A percentile compares a stretch with the other conserved stretches of the same genome.
Evolutionary conservation across 1,139 yeast genomes (phyloP).

Genomic region (Nadsonia commutata): DNA sequence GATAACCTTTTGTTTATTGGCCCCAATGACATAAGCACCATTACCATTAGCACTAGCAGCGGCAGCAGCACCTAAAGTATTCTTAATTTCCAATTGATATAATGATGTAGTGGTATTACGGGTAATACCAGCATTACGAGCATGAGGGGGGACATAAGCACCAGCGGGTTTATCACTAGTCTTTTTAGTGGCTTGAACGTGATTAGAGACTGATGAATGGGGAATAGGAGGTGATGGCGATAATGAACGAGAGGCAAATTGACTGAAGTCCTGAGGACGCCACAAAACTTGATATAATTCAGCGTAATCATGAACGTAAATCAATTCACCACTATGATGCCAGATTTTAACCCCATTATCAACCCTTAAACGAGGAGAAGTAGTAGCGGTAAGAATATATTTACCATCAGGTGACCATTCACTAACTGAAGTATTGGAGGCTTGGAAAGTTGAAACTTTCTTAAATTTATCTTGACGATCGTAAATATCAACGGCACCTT

Average conservation of each 20-base stretch:
- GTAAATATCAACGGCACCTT: constrained; percentile 89
- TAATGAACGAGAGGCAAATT: constrained; percentile 41
- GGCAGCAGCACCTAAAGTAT: constrained; percentile 6
- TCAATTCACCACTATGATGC: constrained; percentile 78
- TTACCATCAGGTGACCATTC: constrained; percentile 99
- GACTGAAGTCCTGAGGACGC: constrained; percentile 55
- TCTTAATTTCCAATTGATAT: background rate
- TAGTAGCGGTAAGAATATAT: constrained; percentile 85
- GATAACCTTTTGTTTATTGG: constrained; percentile 6
- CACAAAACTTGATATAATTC: constrained; percentile 75
- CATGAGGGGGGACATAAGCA: constrained; percentile 95
- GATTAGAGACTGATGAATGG: constrained; percentile 35
- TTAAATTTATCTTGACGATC: constrained; percentile 82
- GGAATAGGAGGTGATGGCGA: constrained; percentile 49
- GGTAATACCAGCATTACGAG: constrained; percentile 32
- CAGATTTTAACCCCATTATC: constrained; percentile 91
- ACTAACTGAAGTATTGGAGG: constrained; percentile 86
- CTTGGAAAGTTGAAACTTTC: constrained; percentile 72
- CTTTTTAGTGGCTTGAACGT: constrained; percentile 15
- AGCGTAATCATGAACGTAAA: constrained; percentile 61
- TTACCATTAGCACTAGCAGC: constrained; percentile 20
- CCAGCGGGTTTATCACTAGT: constrained; percentile 48
- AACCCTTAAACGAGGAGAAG: constrained; percentile 91
- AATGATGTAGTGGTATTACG: constrained; percentile 18
- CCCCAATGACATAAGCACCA: constrained; percentile 16